A percentile compares a stretch with the other conserved stretches of the same genome.
These are phyloP conservation scores for Nakazawaea anatomiae DNA, from an alignment of 805 yeast genomes.

Conservation along the genomic window DNA sequence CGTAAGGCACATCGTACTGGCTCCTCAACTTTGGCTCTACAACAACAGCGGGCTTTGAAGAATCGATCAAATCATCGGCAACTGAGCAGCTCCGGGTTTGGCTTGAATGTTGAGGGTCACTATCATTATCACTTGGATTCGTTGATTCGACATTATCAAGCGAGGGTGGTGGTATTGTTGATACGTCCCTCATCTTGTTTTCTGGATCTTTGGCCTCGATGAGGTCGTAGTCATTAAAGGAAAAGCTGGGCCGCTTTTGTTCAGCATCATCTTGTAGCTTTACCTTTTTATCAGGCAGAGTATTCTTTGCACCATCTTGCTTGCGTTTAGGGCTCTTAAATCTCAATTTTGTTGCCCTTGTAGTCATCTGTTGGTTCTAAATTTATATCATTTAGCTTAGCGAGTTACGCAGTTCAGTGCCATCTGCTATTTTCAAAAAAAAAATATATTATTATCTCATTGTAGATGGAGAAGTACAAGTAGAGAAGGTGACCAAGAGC, in stretches of 20 bases:
- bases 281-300: not conserved
- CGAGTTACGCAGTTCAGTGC: too few relatives aligned
- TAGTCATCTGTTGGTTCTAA: not conserved
- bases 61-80: not conserved
- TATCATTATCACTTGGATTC: not conserved
- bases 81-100: not conserved
- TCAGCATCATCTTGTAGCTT: not conserved
- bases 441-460: too few relatives aligned
- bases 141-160: not conserved
- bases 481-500: not conserved
- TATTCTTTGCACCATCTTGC: not conserved
- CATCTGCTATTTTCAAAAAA: too few relatives aligned
- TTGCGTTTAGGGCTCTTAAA: constrained; percentile 3
- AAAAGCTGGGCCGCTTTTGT: not conserved
- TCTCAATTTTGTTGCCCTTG: constrained; percentile 1
- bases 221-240: constrained; percentile 3
- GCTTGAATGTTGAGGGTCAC: not conserved
- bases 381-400: too few relatives aligned
- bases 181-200: constrained; percentile 1
- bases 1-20: constrained; percentile 20
- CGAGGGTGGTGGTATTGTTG: not conserved
- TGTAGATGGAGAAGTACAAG: not conserved
- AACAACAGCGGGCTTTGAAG: not conserved
- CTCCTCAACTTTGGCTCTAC: not conserved
- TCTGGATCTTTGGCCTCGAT: constrained; percentile 1